phyloP scores from a whole-genome alignment of 2,329 filamentous ascomycete species.

The Trichophyton equinum region DNA sequence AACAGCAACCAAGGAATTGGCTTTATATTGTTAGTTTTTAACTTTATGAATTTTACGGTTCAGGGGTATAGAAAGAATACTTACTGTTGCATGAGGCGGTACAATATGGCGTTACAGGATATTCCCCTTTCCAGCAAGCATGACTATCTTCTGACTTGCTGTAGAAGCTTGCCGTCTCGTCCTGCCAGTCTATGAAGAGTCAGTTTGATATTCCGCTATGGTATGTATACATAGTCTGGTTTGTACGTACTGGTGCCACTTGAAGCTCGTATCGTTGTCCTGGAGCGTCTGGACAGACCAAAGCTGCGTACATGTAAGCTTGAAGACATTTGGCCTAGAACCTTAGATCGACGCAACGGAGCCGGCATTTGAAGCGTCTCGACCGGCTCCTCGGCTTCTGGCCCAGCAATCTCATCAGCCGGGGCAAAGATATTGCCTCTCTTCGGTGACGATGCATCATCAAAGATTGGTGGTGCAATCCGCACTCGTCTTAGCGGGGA shows the following conservation, averaged over 20 bases:
- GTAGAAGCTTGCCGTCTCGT: constrained; percentile 49
- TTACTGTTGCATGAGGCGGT: constrained; percentile 53
- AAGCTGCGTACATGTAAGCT: constrained; percentile 30
- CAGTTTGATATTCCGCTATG: constrained; percentile 11
- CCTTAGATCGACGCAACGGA: constrained; percentile 26
- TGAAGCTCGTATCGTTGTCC: constrained; percentile 25
- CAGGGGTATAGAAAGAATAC: constrained; percentile 14
- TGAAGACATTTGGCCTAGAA: constrained; percentile 25
- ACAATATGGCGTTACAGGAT: constrained; percentile 50
- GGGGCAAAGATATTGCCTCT: neutral
- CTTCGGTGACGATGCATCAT: constrained; percentile 15
- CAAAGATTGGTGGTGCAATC: constrained; percentile 21
- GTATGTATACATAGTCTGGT: neutral
- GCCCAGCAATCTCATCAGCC: constrained; percentile 1
- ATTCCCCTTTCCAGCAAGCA: constrained; percentile 31
- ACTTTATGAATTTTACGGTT: neutral
- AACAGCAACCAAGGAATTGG: constrained; percentile 54
- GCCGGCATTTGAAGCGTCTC: constrained; percentile 15
- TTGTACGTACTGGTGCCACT: constrained; percentile 26
- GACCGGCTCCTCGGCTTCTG: neutral
- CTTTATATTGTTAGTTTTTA: constrained; percentile 25
- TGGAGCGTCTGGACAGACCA: constrained; percentile 20
- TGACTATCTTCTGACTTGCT: constrained; percentile 44
- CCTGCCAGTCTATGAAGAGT: constrained; percentile 39
- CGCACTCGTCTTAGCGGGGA: constrained; percentile 36